A percentile compares a stretch with the other conserved stretches of the same genome.
Evolutionary conservation across 2,329 filamentous ascomycete species (phyloP).

Genomic region (Purpureocillium takamizusanense): DNA sequence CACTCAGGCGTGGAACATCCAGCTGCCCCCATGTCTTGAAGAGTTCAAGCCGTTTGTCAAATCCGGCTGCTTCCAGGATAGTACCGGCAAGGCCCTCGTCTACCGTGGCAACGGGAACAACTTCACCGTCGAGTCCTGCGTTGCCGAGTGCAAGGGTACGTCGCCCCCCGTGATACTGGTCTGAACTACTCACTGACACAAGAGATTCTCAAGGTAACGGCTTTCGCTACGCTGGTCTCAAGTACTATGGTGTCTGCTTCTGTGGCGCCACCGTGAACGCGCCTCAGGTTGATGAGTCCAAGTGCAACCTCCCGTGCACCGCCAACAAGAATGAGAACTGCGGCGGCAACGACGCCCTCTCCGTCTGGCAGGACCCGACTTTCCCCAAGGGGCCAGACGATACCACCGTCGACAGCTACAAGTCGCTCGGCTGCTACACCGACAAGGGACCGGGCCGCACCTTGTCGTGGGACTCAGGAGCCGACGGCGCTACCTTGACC

Average conservation of each 20-base stretch:
- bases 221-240: slow-evolving; percentile 41
- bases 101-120: slow-evolving; percentile 28
- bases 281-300: slow-evolving; percentile 39
- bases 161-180: neutral
- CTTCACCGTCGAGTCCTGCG: slow-evolving; percentile 40
- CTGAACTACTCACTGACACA: neutral
- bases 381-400: slow-evolving; percentile 33
- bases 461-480: slow-evolving; percentile 31
- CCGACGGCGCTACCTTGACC: slow-evolving; percentile 28
- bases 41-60: slow-evolving; percentile 38
- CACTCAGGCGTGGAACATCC: slow-evolving; percentile 30
- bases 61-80: slow-evolving; percentile 38
- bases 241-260: slow-evolving; percentile 44
- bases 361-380: slow-evolving; percentile 39
- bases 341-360: slow-evolving; percentile 37
- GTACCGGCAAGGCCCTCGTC: slow-evolving; percentile 24
- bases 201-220: slow-evolving; percentile 29
- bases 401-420: slow-evolving; percentile 42
- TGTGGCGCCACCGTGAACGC: slow-evolving; percentile 41
- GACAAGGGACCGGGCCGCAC: slow-evolving; percentile 34
- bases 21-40: slow-evolving; percentile 34
- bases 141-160: slow-evolving; percentile 39
- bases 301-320: slow-evolving; percentile 49
- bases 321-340: slow-evolving; percentile 35
- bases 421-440: slow-evolving; percentile 52